phyloP scores from a whole-genome alignment of 768 basidiomycete genomes.

The Tricholoma flavovirens region DNA sequence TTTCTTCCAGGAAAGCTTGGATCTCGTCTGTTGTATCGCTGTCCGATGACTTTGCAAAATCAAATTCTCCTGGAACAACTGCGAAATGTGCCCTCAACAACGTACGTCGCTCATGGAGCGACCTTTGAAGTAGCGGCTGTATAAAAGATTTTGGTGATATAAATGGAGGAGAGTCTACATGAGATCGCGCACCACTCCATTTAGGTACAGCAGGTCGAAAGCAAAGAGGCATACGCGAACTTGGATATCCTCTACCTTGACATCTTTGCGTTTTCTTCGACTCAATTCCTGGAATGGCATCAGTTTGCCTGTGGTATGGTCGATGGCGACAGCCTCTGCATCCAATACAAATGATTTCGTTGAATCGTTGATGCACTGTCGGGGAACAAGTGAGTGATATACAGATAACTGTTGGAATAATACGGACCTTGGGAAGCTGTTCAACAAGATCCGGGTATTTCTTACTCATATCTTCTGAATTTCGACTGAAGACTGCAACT shows the following conservation, averaged over 20 bases:
- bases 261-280: constrained; percentile 92
- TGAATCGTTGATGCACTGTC: constrained; percentile 76
- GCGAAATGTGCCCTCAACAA: constrained; percentile 78
- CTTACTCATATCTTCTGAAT: constrained; percentile 99
- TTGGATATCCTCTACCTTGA: constrained; percentile 96
- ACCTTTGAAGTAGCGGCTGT: constrained; percentile 77
- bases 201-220: constrained; percentile 93
- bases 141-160: neutral
- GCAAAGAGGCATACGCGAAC: constrained; percentile 95
- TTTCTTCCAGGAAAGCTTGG: constrained; percentile 89
- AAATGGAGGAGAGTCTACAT: neutral
- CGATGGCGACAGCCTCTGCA: constrained; percentile 95
- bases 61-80: constrained; percentile 82
- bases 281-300: constrained; percentile 99
- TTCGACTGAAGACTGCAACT: constrained; percentile 91
- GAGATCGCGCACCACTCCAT: constrained; percentile 75
- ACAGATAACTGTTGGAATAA: neutral
- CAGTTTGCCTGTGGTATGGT: constrained; percentile 73
- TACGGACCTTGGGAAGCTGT: constrained; percentile 77
- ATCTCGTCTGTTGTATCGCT: constrained; percentile 89
- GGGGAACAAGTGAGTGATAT: constrained; percentile 1
- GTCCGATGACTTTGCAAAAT: constrained; percentile 89
- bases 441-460: constrained; percentile 99
- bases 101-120: constrained; percentile 70
- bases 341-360: constrained; percentile 93